Evolutionary conservation across 495 filamentous ascomycete species (phyloP).

Genomic region (Hypoxylon cercidicola): DNA sequence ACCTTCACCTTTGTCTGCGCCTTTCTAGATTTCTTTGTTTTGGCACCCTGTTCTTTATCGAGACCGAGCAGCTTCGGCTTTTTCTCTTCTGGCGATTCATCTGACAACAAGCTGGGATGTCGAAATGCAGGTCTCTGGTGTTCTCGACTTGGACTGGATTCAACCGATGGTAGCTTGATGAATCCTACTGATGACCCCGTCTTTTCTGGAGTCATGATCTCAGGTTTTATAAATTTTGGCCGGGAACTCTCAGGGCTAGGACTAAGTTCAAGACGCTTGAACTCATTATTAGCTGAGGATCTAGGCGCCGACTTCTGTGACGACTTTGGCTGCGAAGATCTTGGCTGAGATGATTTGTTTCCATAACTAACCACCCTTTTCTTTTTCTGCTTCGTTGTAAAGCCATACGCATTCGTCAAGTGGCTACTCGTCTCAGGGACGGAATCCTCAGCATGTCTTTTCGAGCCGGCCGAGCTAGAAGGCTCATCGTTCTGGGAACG

Average conservation of each 20-base stretch:
- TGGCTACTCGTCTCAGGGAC: conserved; percentile 13
- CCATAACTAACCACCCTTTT: conserved; percentile 19
- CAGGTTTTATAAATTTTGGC: conserved; percentile 16
- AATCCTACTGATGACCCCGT: conserved; percentile 5
- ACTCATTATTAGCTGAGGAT: conserved; percentile 15
- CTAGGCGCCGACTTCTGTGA: conserved; percentile 25
- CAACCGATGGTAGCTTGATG: conserved; percentile 2
- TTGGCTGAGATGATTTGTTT: conserved; percentile 24
- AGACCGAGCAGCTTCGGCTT: not conserved
- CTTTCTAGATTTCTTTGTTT: not conserved
- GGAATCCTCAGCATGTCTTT: conserved; percentile 35
- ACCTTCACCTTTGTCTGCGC: conserved; percentile 23
- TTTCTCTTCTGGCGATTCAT: conserved; percentile 16
- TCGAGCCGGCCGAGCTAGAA: conserved; percentile 40
- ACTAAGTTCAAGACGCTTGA: not conserved
- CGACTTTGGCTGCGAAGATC: conserved; percentile 25
- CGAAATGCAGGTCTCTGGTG: conserved; percentile 6
- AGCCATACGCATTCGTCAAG: conserved; percentile 13
- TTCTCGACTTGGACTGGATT: conserved; percentile 23
- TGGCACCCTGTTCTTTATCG: not conserved
- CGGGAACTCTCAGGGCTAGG: conserved; percentile 14
- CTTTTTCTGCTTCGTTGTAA: not conserved
- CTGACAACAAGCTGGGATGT: not conserved
- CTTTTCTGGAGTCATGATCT: conserved; percentile 23
- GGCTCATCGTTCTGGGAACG: conserved; percentile 18